Evolutionary conservation across 257 asterid species (phyloP).

Genomic region (Lantana camara): DNA sequence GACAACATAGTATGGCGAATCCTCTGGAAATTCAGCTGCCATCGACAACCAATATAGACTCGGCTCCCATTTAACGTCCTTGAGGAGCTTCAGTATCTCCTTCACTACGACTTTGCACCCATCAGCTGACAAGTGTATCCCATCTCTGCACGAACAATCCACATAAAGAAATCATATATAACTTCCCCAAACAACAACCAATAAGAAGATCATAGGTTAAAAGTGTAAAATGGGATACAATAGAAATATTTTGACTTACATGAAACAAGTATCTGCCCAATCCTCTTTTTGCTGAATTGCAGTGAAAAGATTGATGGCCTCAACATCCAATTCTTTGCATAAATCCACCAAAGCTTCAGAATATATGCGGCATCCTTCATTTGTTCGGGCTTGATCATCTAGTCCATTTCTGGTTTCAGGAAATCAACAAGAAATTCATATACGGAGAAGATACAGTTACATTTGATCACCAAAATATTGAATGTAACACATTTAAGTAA

Average conservation of each 20-base stretch:
- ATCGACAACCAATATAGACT: slow-evolving; percentile 64
- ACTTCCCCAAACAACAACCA: neutral
- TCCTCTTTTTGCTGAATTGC: slow-evolving; percentile 50
- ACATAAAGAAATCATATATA: neutral
- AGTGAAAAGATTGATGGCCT: slow-evolving; percentile 54
- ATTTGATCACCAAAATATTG: neutral
- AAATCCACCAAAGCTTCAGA: slow-evolving; percentile 54
- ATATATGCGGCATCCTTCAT: slow-evolving; percentile 49
- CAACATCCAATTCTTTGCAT: slow-evolving; percentile 55
- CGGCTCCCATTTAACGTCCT: slow-evolving; percentile 81
- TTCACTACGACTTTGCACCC: slow-evolving; percentile 65
- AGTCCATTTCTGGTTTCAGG: slow-evolving; percentile 35
- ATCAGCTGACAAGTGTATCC: slow-evolving; percentile 69
- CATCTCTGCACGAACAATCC: slow-evolving; percentile 58
- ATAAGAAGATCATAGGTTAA: neutral
- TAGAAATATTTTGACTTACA: slow-evolving; percentile 50
- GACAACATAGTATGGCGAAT: slow-evolving; percentile 54
- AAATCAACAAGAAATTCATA: neutral
- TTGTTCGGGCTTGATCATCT: slow-evolving; percentile 57
- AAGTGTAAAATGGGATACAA: too few species aligned
- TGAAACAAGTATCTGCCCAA: slow-evolving; percentile 53
- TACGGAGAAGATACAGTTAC: neutral
- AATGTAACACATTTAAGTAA: neutral
- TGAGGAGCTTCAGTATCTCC: slow-evolving; percentile 71
- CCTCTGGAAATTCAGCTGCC: slow-evolving; percentile 60